Evolutionary conservation across 2,329 filamentous ascomycete genomes (phyloP).

Genomic region (Diatrype stigma): DNA sequence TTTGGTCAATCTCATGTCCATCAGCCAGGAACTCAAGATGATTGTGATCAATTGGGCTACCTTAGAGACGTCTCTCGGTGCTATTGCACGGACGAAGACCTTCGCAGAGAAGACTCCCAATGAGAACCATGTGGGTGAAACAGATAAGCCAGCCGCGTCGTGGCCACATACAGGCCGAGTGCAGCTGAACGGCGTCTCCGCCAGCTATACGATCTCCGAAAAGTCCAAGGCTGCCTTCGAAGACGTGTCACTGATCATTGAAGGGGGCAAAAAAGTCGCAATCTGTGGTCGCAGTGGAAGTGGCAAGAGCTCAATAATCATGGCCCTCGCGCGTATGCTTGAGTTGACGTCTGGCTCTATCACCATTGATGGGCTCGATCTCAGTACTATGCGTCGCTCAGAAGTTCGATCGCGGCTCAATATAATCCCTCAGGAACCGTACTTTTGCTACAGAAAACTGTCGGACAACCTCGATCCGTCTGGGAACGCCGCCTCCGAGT

Average conservation of each 20-base stretch:
- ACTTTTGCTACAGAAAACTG: no score
- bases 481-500: slow-evolving; percentile 22
- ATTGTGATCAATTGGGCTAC: slow-evolving; percentile 30
- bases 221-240: neutral
- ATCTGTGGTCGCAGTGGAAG: slow-evolving; percentile 35
- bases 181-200: slow-evolving; percentile 28
- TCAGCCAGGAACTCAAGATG: slow-evolving; percentile 26
- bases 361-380: slow-evolving; percentile 38
- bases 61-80: slow-evolving; percentile 26
- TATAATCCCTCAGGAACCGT: slow-evolving; percentile 49
- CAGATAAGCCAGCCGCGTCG: slow-evolving; percentile 8
- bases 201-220: slow-evolving; percentile 30
- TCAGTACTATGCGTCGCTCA: slow-evolving; percentile 34
- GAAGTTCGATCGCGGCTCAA: slow-evolving; percentile 44
- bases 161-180: slow-evolving; percentile 31
- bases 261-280: slow-evolving; percentile 29
- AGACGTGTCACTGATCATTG: slow-evolving; percentile 21
- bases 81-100: slow-evolving; percentile 20
- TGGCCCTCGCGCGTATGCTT: no score
- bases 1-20: slow-evolving; percentile 33
- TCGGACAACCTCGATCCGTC: slow-evolving; percentile 43
- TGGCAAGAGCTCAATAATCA: slow-evolving; percentile 43
- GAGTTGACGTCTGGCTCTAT: no score
- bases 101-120: slow-evolving; percentile 22
- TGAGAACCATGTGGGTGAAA: slow-evolving; percentile 19